Percentiles rank a stretch among this genome's conserved stretches.
Evolutionary conservation across 1,284 basidiomycete genomes (phyloP).

Genomic region (Fomitiporia mediterranea): DNA sequence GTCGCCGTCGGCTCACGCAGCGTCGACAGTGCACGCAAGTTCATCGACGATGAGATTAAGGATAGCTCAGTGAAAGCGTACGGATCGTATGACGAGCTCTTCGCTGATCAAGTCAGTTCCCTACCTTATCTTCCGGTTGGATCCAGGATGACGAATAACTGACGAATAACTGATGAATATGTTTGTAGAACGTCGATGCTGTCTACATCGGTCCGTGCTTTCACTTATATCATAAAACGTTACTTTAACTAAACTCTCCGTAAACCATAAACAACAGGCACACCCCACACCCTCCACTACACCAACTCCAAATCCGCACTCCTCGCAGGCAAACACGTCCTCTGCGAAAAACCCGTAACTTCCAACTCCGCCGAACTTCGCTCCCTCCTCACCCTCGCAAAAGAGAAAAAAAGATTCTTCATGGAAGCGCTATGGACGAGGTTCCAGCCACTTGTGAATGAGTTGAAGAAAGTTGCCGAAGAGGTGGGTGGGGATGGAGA

Average conservation of each 20-base stretch:
- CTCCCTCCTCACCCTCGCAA: slow-evolving; percentile 67
- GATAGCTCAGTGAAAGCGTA: slow-evolving; percentile 63
- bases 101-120: slow-evolving; percentile 57
- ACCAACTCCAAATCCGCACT: slow-evolving; percentile 73
- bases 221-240: too few species aligned
- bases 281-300: slow-evolving; percentile 86
- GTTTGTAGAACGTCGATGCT: slow-evolving; percentile 63
- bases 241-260: too few species aligned
- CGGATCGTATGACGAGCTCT: slow-evolving; percentile 76
- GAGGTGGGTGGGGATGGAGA: too few species aligned
- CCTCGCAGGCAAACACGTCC: slow-evolving; percentile 78
- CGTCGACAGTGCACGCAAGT: slow-evolving; percentile 63
- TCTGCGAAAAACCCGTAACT: slow-evolving; percentile 82
- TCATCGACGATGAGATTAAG: slow-evolving; percentile 52
- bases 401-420: slow-evolving; percentile 74
- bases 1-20: slow-evolving; percentile 78
- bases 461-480: slow-evolving; percentile 61
- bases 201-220: slow-evolving; percentile 65
- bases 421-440: slow-evolving; percentile 88
- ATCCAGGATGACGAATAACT: background rate
- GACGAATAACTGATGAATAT: background rate
- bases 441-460: slow-evolving; percentile 67
- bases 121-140: too few species aligned
- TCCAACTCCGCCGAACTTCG: slow-evolving; percentile 60
- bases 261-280: too few species aligned